Evolutionary conservation across 2,329 filamentous ascomycete species (phyloP).

Genomic region (Fusarium sp.): DNA sequence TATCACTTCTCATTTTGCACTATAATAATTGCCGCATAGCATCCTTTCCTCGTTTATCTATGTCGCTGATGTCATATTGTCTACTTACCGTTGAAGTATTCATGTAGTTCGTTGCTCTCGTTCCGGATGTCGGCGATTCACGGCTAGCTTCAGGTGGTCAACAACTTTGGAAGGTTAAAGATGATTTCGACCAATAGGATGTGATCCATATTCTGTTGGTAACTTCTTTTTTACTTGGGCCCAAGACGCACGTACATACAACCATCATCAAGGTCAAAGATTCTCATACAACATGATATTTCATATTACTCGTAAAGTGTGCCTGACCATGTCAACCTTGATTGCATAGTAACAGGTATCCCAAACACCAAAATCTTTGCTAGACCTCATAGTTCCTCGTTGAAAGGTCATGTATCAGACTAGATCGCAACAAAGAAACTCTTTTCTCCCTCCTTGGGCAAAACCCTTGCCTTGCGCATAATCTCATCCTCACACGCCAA

Average conservation of each 20-base stretch:
- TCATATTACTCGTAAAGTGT: constrained; percentile 1
- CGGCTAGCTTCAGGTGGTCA: constrained; percentile 18
- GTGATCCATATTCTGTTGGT: neutral
- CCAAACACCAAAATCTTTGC: neutral
- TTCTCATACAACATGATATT: neutral
- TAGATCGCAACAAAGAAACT: constrained; percentile 79
- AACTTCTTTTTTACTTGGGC: neutral
- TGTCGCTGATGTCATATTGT: neutral
- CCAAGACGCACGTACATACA: neutral
- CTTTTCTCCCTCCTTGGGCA: constrained; percentile 81
- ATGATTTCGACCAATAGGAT: neutral
- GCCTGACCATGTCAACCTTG: neutral
- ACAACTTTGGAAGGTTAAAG: neutral
- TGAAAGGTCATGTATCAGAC: neutral
- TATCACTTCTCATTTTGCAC: neutral
- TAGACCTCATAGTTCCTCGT: neutral
- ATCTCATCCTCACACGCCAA: constrained; percentile 85
- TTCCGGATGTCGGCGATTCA: constrained; percentile 35
- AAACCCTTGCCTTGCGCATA: constrained; percentile 76
- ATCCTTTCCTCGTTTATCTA: neutral
- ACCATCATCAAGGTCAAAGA: neutral
- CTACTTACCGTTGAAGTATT: neutral
- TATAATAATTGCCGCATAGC: constrained; percentile 3
- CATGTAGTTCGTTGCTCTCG: neutral
- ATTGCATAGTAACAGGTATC: neutral